Percentiles rank a stretch among this genome's conserved stretches.
These are phyloP conservation scores for Penicillium italicum DNA, from an alignment of 2,329 filamentous ascomycete species.

Conservation along the genomic window DNA sequence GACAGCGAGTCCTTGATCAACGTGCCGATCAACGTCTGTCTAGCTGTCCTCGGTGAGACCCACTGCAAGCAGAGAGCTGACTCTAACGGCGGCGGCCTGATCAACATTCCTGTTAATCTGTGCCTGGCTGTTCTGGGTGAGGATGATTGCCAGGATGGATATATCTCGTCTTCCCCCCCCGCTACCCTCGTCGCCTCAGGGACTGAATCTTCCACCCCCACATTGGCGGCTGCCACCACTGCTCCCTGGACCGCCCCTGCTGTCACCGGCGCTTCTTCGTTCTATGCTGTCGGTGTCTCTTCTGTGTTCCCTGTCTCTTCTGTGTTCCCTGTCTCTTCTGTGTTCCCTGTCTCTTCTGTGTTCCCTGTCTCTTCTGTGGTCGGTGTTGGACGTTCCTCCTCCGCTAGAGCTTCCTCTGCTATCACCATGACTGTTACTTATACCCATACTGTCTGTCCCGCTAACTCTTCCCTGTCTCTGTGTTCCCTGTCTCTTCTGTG, in stretches of 20 bases:
- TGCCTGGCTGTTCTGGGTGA: constrained; percentile 30
- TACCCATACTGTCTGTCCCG: neutral
- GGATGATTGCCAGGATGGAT: neutral
- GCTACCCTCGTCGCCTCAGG: neutral
- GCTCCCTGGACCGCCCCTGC: neutral
- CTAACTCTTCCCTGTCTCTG: too few relatives aligned
- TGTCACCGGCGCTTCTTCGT: neutral
- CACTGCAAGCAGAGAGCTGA: constrained; percentile 24
- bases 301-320: neutral
- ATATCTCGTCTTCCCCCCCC: neutral
- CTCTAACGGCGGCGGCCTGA: constrained; percentile 16
- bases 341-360: neutral
- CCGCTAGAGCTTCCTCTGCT: neutral
- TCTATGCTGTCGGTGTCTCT: neutral
- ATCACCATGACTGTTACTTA: neutral
- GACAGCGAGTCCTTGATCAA: constrained; percentile 22
- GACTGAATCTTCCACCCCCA: neutral
- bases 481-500: too few relatives aligned
- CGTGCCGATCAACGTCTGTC: constrained; percentile 25
- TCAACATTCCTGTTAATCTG: constrained; percentile 29
- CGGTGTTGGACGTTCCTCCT: neutral
- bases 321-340: neutral
- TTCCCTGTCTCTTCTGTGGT: neutral
- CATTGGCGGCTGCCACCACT: neutral
- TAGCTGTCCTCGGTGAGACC: constrained; percentile 28